phyloP scores from a whole-genome alignment of 805 yeast species.

The Barnettozyma populi region DNA sequence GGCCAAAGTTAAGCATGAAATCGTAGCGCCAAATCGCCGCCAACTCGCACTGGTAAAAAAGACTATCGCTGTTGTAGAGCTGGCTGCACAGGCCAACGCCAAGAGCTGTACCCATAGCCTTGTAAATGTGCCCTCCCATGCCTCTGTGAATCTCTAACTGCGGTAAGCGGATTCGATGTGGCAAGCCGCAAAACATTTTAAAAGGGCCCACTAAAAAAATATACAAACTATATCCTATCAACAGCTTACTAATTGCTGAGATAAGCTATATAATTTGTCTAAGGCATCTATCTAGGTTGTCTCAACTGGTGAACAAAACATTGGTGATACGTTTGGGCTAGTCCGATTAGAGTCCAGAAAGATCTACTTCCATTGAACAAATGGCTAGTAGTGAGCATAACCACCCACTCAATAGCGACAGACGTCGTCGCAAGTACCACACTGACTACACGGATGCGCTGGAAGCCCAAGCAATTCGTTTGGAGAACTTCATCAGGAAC shows the following conservation, averaged over 20 bases:
- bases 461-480: slow-evolving; percentile 20
- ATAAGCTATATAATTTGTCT: no score
- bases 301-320: no score
- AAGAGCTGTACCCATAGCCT: slow-evolving; percentile 1
- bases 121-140: not conserved
- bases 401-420: slow-evolving; percentile 14
- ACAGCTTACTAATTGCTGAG: not conserved
- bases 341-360: no score
- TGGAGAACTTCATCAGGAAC: slow-evolving; percentile 21
- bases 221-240: no score
- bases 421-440: slow-evolving; percentile 30
- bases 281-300: no score
- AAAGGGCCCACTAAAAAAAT: not conserved
- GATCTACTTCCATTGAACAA: not conserved
- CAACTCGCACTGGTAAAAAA: not conserved
- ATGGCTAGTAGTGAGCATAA: not conserved
- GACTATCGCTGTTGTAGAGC: not conserved
- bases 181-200: not conserved
- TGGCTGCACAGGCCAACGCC: not conserved
- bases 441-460: slow-evolving; percentile 28
- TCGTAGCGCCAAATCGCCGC: slow-evolving; percentile 1
- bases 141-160: not conserved
- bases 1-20: not conserved
- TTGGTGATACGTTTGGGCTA: no score
- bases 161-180: not conserved